A percentile compares a stretch with the other conserved stretches of the same genome.
These are phyloP conservation scores for Smithsoniella earleae DNA, from an alignment of 163 green algal species.

Conservation along the genomic window DNA sequence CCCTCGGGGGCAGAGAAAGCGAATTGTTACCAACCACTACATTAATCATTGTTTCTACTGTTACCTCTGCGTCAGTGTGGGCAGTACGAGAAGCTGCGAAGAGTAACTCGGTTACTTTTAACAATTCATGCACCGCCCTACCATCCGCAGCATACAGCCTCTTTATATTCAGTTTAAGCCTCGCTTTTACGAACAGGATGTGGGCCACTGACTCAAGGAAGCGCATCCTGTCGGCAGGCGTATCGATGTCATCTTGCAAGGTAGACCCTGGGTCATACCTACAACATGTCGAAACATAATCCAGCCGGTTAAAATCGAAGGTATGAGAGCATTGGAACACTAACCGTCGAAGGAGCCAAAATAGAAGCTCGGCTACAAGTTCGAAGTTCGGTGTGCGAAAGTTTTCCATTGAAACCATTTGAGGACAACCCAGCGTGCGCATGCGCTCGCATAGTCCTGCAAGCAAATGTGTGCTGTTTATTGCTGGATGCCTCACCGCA, in stretches of 20 bases:
- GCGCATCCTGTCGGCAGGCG: slow-evolving; percentile 55
- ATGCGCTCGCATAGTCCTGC: slow-evolving; percentile 17
- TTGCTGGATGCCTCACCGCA: not conserved
- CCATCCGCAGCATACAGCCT: slow-evolving; percentile 68
- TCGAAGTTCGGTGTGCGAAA: slow-evolving; percentile 57
- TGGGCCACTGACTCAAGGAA: slow-evolving; percentile 58
- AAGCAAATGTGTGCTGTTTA: not conserved
- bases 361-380: slow-evolving; percentile 66
- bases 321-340: not conserved
- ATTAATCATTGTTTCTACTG: too few relatives aligned
- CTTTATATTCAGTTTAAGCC: slow-evolving; percentile 74
- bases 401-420: slow-evolving; percentile 31
- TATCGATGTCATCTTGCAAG: slow-evolving; percentile 66
- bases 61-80: slow-evolving; percentile 45
- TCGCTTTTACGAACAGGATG: slow-evolving; percentile 56
- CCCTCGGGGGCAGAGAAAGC: too few relatives aligned
- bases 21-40: too few relatives aligned
- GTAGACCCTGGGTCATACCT: slow-evolving; percentile 63
- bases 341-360: slow-evolving; percentile 67
- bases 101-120: slow-evolving; percentile 60
- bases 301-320: not conserved
- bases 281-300: not conserved
- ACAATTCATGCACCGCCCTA: slow-evolving; percentile 61
- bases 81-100: slow-evolving; percentile 55
- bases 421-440: not conserved